Conservation (phyloP, 805 yeast genomes). For the Candida gorgasii region DNA sequence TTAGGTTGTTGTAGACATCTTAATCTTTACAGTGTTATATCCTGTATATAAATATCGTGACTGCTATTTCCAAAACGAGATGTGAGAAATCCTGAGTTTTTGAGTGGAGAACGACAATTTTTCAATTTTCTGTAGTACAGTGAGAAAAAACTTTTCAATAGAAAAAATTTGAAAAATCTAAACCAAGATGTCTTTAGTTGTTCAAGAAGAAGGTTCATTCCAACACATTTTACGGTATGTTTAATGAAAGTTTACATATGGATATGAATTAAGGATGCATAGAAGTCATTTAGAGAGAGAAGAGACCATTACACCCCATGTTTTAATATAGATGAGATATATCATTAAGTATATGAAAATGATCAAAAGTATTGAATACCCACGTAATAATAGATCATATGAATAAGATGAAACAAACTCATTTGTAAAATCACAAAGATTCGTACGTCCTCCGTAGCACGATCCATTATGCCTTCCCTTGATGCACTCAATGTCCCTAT, state of each 20-base stretch:
- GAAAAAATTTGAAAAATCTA: slow-evolving; percentile 13
- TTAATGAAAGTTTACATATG: slow-evolving; percentile 6
- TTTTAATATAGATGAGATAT: too few species aligned
- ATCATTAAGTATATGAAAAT: too few species aligned
- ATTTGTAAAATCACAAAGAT: too few species aligned
- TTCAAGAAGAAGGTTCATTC: slow-evolving; percentile 99
- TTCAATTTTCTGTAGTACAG: slow-evolving; percentile 1
- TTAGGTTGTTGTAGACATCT: background rate
- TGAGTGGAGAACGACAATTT: slow-evolving; percentile 14
- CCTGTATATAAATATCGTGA: background rate
- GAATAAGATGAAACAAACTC: too few species aligned
- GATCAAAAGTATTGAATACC: too few species aligned
- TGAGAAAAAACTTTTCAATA: slow-evolving; percentile 13
- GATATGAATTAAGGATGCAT: background rate
- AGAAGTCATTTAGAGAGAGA: too few species aligned
- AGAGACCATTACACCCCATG: too few species aligned
- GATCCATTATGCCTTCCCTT: too few species aligned
- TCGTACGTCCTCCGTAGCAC: too few species aligned
- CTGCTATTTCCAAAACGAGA: slow-evolving; percentile 2
- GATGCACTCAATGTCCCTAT: too few species aligned
- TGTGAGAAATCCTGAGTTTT: background rate
- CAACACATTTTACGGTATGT: slow-evolving; percentile 99
- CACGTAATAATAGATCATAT: too few species aligned
- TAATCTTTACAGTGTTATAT: background rate
- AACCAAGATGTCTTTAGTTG: slow-evolving; percentile 86